These are phyloP conservation scores for Pelomyxa schiedti DNA, from an alignment of 78 protist genomes.

Conservation along the genomic window DNA sequence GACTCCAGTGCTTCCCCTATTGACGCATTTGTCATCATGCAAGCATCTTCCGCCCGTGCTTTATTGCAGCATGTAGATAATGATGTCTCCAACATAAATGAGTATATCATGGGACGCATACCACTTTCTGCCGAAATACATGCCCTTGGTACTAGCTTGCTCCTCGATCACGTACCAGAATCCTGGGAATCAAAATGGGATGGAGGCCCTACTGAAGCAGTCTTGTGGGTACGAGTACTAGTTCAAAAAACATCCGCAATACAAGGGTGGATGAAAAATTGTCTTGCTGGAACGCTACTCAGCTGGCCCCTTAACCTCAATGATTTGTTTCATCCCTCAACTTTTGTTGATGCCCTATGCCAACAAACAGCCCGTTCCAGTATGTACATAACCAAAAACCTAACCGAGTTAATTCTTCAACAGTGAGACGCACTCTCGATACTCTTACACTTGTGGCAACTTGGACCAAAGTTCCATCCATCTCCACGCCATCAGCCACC, in stretches of 20 bases:
- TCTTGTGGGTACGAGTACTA: constrained; percentile 5
- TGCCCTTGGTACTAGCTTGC: background rate
- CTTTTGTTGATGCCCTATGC: background rate
- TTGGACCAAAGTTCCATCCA: too few relatives aligned
- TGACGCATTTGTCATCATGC: constrained; percentile 3
- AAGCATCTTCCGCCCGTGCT: background rate
- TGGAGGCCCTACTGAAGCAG: constrained; percentile 49
- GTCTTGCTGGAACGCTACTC: constrained; percentile 2
- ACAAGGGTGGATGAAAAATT: background rate
- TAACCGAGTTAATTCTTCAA: too few relatives aligned
- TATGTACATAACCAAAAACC: too few relatives aligned
- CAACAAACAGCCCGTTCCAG: background rate
- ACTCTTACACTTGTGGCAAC: too few relatives aligned
- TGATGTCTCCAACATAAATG: background rate
- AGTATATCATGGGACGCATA: constrained; percentile 30
- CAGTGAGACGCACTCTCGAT: too few relatives aligned
- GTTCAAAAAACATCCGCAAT: constrained; percentile 20
- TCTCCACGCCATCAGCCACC: too few relatives aligned
- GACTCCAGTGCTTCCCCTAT: background rate
- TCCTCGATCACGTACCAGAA: constrained; percentile 30
- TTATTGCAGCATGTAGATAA: background rate
- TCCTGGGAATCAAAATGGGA: constrained; percentile 43
- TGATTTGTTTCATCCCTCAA: constrained; percentile 50
- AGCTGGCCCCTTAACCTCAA: background rate
- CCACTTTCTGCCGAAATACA: constrained; percentile 20